Percentiles rank a stretch among this genome's conserved stretches.
Evolutionary conservation across 2,329 filamentous ascomycete species (phyloP).

Genomic region (Penicillium palitans): DNA sequence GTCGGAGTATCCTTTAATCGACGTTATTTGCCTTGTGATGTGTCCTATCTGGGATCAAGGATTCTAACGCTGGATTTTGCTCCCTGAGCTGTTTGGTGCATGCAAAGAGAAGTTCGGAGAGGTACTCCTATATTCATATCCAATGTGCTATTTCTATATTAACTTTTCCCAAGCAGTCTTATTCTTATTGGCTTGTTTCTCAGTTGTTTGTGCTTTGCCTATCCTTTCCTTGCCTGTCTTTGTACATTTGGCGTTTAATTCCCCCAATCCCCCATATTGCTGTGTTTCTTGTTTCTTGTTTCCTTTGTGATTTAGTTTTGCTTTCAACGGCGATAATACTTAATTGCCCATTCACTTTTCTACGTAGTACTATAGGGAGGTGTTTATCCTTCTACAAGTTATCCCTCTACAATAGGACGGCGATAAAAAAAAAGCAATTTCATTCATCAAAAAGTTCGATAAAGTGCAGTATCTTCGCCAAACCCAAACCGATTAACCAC

Average conservation of each 20-base stretch:
- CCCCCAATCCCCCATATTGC: constrained; percentile 1
- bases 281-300: background rate
- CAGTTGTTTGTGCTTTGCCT: too few relatives aligned
- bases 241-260: constrained; percentile 7
- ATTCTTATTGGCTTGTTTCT: background rate
- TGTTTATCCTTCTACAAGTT: background rate
- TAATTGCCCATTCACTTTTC: background rate
- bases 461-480: background rate
- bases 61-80: background rate
- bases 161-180: background rate
- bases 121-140: background rate
- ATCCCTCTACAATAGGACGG: background rate
- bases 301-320: background rate
- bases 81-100: background rate
- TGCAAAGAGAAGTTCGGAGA: background rate
- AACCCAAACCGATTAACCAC: too few relatives aligned
- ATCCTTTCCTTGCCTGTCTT: background rate
- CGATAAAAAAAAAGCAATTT: background rate
- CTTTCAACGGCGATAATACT: background rate
- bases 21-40: background rate
- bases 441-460: background rate
- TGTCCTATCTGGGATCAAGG: background rate
- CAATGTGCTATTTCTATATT: background rate
- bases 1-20: constrained; percentile 7
- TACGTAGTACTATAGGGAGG: background rate